Conservation (phyloP, 352 stramenopile species). For the Albugo candida region DNA sequence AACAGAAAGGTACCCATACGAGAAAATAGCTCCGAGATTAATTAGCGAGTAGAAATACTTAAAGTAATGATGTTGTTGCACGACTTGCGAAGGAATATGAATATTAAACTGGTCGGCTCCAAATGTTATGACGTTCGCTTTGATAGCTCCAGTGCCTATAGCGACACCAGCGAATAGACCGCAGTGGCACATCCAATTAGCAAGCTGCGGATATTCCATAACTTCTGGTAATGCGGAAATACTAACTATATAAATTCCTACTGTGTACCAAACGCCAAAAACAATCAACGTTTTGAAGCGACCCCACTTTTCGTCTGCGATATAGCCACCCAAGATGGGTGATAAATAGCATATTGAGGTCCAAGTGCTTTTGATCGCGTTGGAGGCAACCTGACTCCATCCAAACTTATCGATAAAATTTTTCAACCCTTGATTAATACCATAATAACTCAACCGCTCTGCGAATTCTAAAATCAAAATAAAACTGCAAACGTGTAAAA, state of each 20-base stretch:
- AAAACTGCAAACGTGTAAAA: constrained; percentile 71
- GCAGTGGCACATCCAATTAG: constrained; percentile 49
- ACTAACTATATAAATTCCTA: constrained; percentile 44
- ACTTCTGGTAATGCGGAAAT: constrained; percentile 40
- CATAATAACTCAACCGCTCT: constrained; percentile 72
- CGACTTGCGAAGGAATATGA: constrained; percentile 57
- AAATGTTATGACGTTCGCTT: constrained; percentile 75
- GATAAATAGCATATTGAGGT: constrained; percentile 76
- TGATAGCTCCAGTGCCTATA: constrained; percentile 66
- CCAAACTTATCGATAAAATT: constrained; percentile 66
- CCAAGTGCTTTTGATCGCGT: constrained; percentile 78
- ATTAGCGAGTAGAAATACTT: constrained; percentile 86
- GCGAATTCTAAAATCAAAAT: constrained; percentile 76
- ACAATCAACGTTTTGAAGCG: constrained; percentile 67
- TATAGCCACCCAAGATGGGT: constrained; percentile 60
- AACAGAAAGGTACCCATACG: constrained; percentile 79
- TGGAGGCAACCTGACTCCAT: constrained; percentile 63
- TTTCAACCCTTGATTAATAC: constrained; percentile 76
- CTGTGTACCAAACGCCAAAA: constrained; percentile 63
- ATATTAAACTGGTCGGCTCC: constrained; percentile 76
- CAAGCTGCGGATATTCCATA: constrained; percentile 29
- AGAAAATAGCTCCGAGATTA: constrained; percentile 81
- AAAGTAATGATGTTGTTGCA: constrained; percentile 77
- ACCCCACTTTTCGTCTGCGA: constrained; percentile 74
- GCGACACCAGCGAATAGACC: constrained; percentile 58